Evolutionary conservation across 768 basidiomycete species (phyloP), one percentile per base, ranked within the genome.

Genomic region (Cubamyces lactineus): DNA sequence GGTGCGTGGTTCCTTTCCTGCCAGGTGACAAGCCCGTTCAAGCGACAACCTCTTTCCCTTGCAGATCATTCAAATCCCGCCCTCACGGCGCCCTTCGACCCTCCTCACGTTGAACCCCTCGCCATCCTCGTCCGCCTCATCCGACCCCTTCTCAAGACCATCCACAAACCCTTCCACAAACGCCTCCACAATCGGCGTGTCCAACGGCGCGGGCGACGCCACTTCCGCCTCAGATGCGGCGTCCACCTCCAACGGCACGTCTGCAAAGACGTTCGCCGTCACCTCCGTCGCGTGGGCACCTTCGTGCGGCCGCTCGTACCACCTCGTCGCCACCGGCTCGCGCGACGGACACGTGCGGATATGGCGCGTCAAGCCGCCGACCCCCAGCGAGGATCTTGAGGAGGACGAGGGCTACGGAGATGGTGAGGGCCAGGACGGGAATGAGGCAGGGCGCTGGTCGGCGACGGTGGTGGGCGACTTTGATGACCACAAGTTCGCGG

Each of bases 281-380:
- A 91, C 90, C 0, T 87, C 89, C 30, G 84, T 98, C 39, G 80
- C 94, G 16, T 99, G 96, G 96, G 94, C 96, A 0, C 92, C 97
- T 0, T 89, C 89, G 0, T 96, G 94, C 62, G 97, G 96, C 6
- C 83, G 97, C 26, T 92, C 92, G 0, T 96, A 94, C 74, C 96
- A 98, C 70, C 88, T 98, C 41, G 82, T 98, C 61, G 97, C 96
- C 1, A 92, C 94, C 0, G 97, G 95, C 16, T 80, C 86, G 30
- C 81, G 94, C 30, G 95, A 97, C 72, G 94, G 95, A 1, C 83
- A 84, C 47, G 94, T 98, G 13, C 77, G 94, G 63, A 92, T 99
- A 64, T 98, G 95, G 95, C 86, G 86, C 64, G 78, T 97, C 28
- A 83, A 81, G 64, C 90, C 92, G 5, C 79, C 79, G 1, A 59